A percentile compares a stretch with the other conserved stretches of the same genome.
Conservation (phyloP, 2,329 filamentous ascomycete genomes). For the Byssothecium circinans region DNA sequence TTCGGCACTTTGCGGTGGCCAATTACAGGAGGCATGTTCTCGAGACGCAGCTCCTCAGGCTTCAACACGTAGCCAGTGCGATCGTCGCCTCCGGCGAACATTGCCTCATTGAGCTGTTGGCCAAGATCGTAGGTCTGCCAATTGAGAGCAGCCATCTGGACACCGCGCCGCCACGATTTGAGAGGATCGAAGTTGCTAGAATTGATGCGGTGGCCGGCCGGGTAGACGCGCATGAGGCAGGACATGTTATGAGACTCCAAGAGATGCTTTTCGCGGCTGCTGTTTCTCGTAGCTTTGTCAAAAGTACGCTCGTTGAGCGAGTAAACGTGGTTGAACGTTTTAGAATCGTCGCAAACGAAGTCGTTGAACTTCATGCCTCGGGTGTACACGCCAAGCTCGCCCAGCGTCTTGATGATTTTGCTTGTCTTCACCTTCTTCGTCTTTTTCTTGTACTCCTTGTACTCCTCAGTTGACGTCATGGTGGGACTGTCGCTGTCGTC, state of each 20-base stretch:
- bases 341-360: slow-evolving; percentile 76
- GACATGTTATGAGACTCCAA: slow-evolving; percentile 89
- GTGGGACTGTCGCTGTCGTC: slow-evolving; percentile 75
- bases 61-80: slow-evolving; percentile 92
- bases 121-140: slow-evolving; percentile 98
- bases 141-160: slow-evolving; percentile 97
- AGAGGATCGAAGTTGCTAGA: slow-evolving; percentile 96
- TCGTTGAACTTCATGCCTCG: slow-evolving; percentile 79
- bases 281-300: slow-evolving; percentile 74
- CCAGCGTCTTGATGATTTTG: slow-evolving; percentile 83
- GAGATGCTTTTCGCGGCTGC: slow-evolving; percentile 72
- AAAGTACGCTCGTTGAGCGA: slow-evolving; percentile 93
- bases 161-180: slow-evolving; percentile 89
- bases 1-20: slow-evolving; percentile 69
- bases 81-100: slow-evolving; percentile 90
- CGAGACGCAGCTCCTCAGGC: slow-evolving; percentile 73
- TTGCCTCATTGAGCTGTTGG: slow-evolving; percentile 95
- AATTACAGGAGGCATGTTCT: slow-evolving; percentile 41
- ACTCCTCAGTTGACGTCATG: slow-evolving; percentile 57
- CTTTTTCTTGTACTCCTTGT: slow-evolving; percentile 60
- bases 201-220: slow-evolving; percentile 75
- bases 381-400: slow-evolving; percentile 80
- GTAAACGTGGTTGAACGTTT: slow-evolving; percentile 90
- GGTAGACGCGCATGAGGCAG: slow-evolving; percentile 87
- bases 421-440: slow-evolving; percentile 66